These are phyloP conservation scores for Alternaria ethzedia DNA, from an alignment of 2,329 filamentous ascomycete species.

Conservation along the genomic window DNA sequence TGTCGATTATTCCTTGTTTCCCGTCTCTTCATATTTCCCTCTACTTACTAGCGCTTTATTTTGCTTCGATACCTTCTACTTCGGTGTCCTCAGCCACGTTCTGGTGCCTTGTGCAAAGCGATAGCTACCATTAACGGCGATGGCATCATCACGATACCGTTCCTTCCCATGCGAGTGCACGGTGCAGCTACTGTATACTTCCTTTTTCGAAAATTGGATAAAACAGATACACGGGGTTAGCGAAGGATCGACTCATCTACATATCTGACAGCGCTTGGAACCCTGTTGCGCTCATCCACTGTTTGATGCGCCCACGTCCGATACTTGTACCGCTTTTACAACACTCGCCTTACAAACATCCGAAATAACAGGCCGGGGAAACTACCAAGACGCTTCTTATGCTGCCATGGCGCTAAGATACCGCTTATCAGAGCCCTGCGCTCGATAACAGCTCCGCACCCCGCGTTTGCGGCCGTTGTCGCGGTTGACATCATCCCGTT, in stretches of 20 bases:
- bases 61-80: not conserved
- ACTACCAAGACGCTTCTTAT: conserved; percentile 5
- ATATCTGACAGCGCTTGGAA: not conserved
- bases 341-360: not conserved
- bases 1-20: accelerated
- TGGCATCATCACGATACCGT: not conserved
- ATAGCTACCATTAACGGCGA: not conserved
- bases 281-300: not conserved
- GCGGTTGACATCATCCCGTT: conserved; percentile 5
- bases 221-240: not conserved
- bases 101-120: not conserved
- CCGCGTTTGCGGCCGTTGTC: conserved; percentile 6
- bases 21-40: too few relatives aligned
- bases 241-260: not conserved
- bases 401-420: conserved; percentile 18
- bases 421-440: conserved; percentile 7
- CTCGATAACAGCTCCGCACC: conserved; percentile 7
- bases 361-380: not conserved
- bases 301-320: not conserved
- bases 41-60: accelerated
- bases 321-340: not conserved
- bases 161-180: not conserved
- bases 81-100: not conserved
- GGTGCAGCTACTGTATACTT: not conserved
- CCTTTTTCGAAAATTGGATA: not conserved